These are phyloP conservation scores for Boletus sensibilis DNA, from an alignment of 768 basidiomycete genomes.

Conservation along the genomic window DNA sequence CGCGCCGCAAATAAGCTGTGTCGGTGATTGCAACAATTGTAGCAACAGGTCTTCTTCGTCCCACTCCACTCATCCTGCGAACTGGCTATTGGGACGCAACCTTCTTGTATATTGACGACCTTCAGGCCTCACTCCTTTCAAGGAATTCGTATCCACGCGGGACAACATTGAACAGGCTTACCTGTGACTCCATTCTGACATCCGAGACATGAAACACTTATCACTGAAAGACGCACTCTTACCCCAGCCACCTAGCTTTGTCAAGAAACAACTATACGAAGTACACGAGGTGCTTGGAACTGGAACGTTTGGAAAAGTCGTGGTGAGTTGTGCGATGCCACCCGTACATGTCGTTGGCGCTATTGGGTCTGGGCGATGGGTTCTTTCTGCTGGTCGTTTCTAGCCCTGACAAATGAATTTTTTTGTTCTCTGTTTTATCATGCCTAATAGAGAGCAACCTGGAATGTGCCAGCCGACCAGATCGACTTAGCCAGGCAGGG, in stretches of 20 bases:
- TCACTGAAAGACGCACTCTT: slow-evolving; percentile 58
- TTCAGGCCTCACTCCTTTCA: background rate
- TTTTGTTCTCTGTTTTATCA: background rate
- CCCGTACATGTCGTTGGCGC: background rate
- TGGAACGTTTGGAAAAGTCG: slow-evolving; percentile 90
- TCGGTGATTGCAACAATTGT: background rate
- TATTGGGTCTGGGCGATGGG: background rate
- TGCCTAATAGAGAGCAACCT: slow-evolving; percentile 59
- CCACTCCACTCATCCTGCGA: slow-evolving; percentile 1
- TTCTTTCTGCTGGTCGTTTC: slow-evolving; percentile 1
- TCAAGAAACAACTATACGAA: slow-evolving; percentile 82
- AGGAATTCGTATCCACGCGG: background rate
- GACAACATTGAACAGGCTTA: background rate
- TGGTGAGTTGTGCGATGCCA: slow-evolving; percentile 46
- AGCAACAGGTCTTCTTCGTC: background rate
- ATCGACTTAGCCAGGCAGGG: slow-evolving; percentile 55
- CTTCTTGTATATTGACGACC: background rate
- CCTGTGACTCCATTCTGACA: background rate
- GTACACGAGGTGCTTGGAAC: slow-evolving; percentile 70
- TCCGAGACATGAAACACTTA: slow-evolving; percentile 33
- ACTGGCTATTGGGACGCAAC: background rate
- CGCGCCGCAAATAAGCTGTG: slow-evolving; percentile 16
- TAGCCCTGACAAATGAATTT: background rate
- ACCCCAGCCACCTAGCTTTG: slow-evolving; percentile 81
- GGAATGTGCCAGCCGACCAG: slow-evolving; percentile 70